Percentiles rank a stretch among this genome's conserved stretches.
These are phyloP conservation scores for Calonectria pseudoturangicola DNA, from an alignment of 2,329 filamentous ascomycete genomes.

Conservation along the genomic window DNA sequence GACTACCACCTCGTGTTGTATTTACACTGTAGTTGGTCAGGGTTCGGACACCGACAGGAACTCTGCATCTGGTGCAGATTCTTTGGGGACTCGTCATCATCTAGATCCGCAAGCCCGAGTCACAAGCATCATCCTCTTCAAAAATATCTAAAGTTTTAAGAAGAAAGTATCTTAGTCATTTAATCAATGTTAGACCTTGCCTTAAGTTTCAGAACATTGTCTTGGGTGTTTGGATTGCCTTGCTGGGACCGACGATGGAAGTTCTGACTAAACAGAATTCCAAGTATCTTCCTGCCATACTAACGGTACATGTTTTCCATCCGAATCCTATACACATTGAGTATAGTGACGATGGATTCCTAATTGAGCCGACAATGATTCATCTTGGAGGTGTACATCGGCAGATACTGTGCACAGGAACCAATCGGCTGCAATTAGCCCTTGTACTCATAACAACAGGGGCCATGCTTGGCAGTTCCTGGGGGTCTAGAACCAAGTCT, in stretches of 20 bases:
- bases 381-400: conserved; percentile 30
- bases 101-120: background rate
- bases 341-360: background rate
- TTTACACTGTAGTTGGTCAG: background rate
- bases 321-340: background rate
- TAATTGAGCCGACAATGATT: conserved; percentile 29
- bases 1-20: background rate
- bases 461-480: conserved; percentile 4
- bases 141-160: too few species aligned
- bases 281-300: too few species aligned
- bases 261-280: too few species aligned
- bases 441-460: background rate
- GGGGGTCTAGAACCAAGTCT: conserved; percentile 2
- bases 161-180: background rate
- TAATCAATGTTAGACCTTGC: background rate
- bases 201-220: background rate
- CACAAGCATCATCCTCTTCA: too few species aligned
- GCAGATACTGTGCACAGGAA: background rate
- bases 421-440: background rate
- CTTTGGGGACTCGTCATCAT: background rate
- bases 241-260: too few species aligned
- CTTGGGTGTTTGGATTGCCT: too few species aligned
- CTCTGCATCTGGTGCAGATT: background rate
- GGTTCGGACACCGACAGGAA: conserved; percentile 21
- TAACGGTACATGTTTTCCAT: conserved; percentile 40